phyloP scores from a whole-genome alignment of 2,329 filamentous ascomycete genomes.

The Gnomoniopsis sp. region DNA sequence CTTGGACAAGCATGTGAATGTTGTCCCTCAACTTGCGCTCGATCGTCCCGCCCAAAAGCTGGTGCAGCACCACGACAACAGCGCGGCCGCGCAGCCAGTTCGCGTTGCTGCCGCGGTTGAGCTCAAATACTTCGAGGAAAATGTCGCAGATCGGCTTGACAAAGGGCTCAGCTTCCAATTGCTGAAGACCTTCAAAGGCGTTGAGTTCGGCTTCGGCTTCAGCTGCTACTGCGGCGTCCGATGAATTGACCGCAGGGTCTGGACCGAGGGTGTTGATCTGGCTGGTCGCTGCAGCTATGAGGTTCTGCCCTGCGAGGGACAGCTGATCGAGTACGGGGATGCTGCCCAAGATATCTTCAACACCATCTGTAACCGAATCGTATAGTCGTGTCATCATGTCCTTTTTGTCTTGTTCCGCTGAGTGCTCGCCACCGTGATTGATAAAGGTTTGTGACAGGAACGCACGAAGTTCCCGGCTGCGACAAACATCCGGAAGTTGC shows the following conservation, averaged over 20 bases:
- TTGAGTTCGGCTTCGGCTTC: slow-evolving; percentile 94
- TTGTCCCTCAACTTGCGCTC: slow-evolving; percentile 92
- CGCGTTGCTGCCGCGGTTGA: slow-evolving; percentile 96
- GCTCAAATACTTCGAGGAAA: slow-evolving; percentile 91
- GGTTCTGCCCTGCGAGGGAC: slow-evolving; percentile 85
- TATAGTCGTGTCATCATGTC: slow-evolving; percentile 94
- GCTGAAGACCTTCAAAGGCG: slow-evolving; percentile 84
- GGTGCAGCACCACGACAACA: slow-evolving; percentile 93
- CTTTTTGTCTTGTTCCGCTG: slow-evolving; percentile 63
- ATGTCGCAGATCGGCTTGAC: slow-evolving; percentile 98
- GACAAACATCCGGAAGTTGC: slow-evolving; percentile 86
- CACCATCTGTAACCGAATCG: slow-evolving; percentile 93
- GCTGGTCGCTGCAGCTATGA: slow-evolving; percentile 72
- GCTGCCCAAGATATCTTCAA: slow-evolving; percentile 96
- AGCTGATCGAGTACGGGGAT: slow-evolving; percentile 94
- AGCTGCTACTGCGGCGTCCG: slow-evolving; percentile 50
- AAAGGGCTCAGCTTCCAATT: slow-evolving; percentile 68
- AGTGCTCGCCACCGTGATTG: slow-evolving; percentile 54
- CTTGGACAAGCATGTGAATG: slow-evolving; percentile 68
- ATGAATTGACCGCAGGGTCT: slow-evolving; percentile 44
- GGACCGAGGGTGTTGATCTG: slow-evolving; percentile 51
- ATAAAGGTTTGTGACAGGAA: slow-evolving; percentile 90
- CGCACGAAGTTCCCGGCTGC: slow-evolving; percentile 83
- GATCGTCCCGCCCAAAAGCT: slow-evolving; percentile 91
- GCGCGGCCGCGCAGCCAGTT: slow-evolving; percentile 96